A percentile compares a stretch with the other conserved stretches of the same genome.
Conservation (phyloP, 2,329 filamentous ascomycete species). For the Aspergillus sp. region DNA sequence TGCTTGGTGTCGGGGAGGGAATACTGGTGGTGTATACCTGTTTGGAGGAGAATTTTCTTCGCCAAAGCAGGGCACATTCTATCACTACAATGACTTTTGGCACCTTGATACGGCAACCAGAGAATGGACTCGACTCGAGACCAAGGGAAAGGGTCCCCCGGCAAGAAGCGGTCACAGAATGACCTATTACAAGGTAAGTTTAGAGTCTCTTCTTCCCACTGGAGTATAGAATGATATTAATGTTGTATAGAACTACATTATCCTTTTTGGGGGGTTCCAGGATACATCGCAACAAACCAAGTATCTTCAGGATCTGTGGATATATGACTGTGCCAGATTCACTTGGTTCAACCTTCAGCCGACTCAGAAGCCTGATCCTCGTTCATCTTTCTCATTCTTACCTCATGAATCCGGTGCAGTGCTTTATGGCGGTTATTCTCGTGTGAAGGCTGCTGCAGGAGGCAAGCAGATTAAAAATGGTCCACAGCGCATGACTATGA, state of each 20-base stretch:
- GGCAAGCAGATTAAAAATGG: constrained; percentile 57
- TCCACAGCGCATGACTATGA: constrained; percentile 61
- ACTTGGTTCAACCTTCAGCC: constrained; percentile 73
- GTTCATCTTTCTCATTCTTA: constrained; percentile 85
- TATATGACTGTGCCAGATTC: constrained; percentile 86
- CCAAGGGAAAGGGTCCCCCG: constrained; percentile 64
- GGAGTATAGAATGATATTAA: constrained; percentile 3
- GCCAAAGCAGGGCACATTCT: constrained; percentile 96
- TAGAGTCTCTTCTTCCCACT: neutral
- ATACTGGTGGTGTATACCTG: constrained; percentile 77
- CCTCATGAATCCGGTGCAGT: constrained; percentile 87
- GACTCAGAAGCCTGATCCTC: constrained; percentile 78
- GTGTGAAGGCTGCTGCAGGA: constrained; percentile 64
- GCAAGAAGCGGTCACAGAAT: constrained; percentile 89
- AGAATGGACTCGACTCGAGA: constrained; percentile 88
- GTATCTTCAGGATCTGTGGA: constrained; percentile 88
- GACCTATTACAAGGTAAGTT: constrained; percentile 73
- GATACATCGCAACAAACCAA: constrained; percentile 93
- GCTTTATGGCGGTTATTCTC: constrained; percentile 86
- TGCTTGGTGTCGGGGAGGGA: constrained; percentile 87
- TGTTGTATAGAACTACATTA: constrained; percentile 64
- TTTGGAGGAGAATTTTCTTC: constrained; percentile 94
- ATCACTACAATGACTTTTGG: constrained; percentile 99
- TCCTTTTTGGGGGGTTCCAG: constrained; percentile 94
- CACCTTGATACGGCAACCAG: constrained; percentile 71